These are phyloP conservation scores for Heracleum sosnowskyi DNA, from an alignment of 129 eudicot genomes.

Conservation along the genomic window DNA sequence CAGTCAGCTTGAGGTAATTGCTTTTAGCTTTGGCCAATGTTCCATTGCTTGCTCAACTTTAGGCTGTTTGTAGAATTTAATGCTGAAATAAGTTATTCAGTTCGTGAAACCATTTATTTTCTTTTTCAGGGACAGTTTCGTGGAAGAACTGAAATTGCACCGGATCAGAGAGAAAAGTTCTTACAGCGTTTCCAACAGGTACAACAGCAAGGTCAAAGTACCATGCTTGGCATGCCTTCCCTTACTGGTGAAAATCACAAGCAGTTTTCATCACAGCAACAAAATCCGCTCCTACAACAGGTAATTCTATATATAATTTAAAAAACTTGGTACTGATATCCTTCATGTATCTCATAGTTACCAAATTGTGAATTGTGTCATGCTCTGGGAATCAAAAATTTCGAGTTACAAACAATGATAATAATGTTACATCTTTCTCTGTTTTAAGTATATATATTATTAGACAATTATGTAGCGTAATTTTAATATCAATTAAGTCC, in stretches of 20 bases:
- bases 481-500: not conserved
- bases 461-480: not conserved
- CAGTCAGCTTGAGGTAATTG: not conserved
- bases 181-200: constrained; percentile 85
- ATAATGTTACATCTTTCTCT: not conserved
- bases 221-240: constrained; percentile 63
- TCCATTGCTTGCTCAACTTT: not conserved
- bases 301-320: constrained; percentile 16
- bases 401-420: not conserved
- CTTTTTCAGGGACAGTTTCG: constrained; percentile 61
- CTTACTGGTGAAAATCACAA: constrained; percentile 61
- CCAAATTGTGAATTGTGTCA: not conserved
- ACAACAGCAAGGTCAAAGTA: constrained; percentile 80
- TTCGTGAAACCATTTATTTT: not conserved
- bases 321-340: not conserved
- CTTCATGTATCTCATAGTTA: not conserved
- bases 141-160: constrained; percentile 95
- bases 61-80: not conserved
- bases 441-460: not conserved
- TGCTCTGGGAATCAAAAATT: not conserved
- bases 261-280: constrained; percentile 74
- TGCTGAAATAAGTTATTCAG: not conserved
- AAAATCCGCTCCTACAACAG: constrained; percentile 74
- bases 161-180: constrained; percentile 93
- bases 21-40: not conserved